A percentile compares a stretch with the other conserved stretches of the same genome.
These are phyloP conservation scores for Dryas alaskensis DNA, from an alignment of 306 rosid genomes.

Conservation along the genomic window DNA sequence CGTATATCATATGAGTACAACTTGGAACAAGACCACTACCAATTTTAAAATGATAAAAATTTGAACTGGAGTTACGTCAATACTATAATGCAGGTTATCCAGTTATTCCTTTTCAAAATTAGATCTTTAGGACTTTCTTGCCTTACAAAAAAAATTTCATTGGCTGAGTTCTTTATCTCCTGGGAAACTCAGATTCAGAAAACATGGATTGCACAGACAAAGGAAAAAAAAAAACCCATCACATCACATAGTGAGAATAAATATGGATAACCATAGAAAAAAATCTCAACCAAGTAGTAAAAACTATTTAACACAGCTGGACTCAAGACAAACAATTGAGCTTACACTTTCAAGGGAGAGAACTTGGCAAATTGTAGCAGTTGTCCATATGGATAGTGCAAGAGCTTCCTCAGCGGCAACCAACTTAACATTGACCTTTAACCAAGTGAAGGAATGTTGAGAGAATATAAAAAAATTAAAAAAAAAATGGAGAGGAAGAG, in stretches of 20 bases:
- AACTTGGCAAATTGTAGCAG: slow-evolving; percentile 75
- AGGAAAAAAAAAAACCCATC: neutral
- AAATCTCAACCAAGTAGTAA: neutral
- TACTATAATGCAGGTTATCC: too few relatives aligned
- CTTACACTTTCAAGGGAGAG: slow-evolving; percentile 86
- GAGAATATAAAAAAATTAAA: slow-evolving; percentile 13
- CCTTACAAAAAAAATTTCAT: neutral
- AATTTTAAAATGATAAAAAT: too few relatives aligned
- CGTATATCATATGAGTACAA: neutral
- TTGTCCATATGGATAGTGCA: slow-evolving; percentile 87
- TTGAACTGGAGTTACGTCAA: too few relatives aligned
- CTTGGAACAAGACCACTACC: neutral
- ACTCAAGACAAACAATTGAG: slow-evolving; percentile 17
- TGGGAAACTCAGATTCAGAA: neutral
- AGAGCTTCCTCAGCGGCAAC: slow-evolving; percentile 85
- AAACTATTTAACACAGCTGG: neutral
- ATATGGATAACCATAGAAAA: neutral
- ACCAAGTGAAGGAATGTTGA: slow-evolving; percentile 26
- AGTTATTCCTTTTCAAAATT: too few relatives aligned
- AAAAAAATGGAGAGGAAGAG: too few relatives aligned
- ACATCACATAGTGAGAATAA: too few relatives aligned
- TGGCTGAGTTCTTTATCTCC: neutral
- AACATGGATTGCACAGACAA: neutral
- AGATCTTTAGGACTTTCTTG: neutral
- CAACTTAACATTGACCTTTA: slow-evolving; percentile 56